A percentile compares a stretch with the other conserved stretches of the same genome.
phyloP scores from a whole-genome alignment of 2,329 filamentous ascomycete genomes.

The Trichoderma semiorbis region DNA sequence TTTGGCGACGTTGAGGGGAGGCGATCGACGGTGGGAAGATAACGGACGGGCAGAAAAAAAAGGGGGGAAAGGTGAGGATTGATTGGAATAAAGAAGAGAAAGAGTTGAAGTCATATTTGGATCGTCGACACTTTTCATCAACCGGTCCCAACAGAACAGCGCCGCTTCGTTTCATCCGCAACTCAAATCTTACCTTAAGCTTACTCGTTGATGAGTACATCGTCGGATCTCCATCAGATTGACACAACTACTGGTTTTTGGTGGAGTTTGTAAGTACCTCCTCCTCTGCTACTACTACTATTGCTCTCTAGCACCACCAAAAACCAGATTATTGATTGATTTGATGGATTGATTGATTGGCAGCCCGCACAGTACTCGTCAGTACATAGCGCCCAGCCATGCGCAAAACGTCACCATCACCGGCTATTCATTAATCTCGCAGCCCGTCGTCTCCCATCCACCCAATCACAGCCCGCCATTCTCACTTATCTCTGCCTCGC shows the following conservation, averaged over 20 bases:
- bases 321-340: no score
- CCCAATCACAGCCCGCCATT: not conserved
- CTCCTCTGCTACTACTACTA: no score
- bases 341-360: no score
- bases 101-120: no score
- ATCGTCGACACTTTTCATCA: not conserved
- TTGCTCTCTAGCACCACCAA: no score
- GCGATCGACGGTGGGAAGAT: not conserved
- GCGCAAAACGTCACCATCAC: conserved; percentile 6
- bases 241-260: not conserved
- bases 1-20: not conserved
- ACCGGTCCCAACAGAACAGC: not conserved
- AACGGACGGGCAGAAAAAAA: not conserved
- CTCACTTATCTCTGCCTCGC: conserved; percentile 10
- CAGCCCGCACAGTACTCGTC: no score
- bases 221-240: no score
- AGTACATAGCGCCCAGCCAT: not conserved
- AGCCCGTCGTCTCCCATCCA: not conserved
- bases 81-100: not conserved
- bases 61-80: not conserved
- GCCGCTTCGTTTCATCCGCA: not conserved
- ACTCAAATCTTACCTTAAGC: not conserved
- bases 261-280: not conserved
- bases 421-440: conserved; percentile 13
- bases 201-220: no score